These are phyloP conservation scores for Dalbergia oliveri DNA, from an alignment of 306 rosid species.

Conservation along the genomic window DNA sequence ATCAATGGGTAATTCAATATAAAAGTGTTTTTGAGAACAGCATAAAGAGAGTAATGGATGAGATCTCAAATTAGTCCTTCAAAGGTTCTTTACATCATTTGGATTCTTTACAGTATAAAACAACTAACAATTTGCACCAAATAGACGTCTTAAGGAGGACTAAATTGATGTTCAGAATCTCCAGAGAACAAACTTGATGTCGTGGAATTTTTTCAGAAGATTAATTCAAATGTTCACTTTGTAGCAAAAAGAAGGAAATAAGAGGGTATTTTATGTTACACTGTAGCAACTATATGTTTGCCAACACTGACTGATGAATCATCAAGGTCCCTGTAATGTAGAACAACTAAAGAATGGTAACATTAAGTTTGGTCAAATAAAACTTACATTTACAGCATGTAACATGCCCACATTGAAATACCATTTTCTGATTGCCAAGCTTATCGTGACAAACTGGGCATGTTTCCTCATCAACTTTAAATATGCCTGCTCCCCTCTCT, in stretches of 20 bases:
- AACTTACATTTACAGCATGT: constrained; percentile 95
- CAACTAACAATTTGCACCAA: neutral
- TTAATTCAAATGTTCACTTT: neutral
- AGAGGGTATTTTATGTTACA: constrained; percentile 17
- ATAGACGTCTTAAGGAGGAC: neutral
- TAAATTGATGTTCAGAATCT: neutral
- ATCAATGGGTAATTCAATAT: constrained; percentile 36
- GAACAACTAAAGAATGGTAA: constrained; percentile 17
- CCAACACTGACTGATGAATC: constrained; percentile 32
- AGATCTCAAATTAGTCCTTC: neutral
- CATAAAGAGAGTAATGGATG: constrained; percentile 13
- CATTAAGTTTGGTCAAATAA: constrained; percentile 35
- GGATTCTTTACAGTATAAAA: neutral
- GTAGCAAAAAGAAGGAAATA: neutral
- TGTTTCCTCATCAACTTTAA: constrained; percentile 71
- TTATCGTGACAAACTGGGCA: constrained; percentile 95
- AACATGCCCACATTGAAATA: constrained; percentile 94
- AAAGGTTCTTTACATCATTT: neutral
- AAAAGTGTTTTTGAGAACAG: neutral
- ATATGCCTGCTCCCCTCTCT: constrained; percentile 53
- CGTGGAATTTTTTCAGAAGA: neutral
- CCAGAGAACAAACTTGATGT: neutral
- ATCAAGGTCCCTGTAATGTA: neutral
- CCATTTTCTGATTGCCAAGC: constrained; percentile 84
- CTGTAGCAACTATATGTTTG: constrained; percentile 35